These are phyloP conservation scores for Ulmus americana DNA, from an alignment of 331 rosid species.

Conservation along the genomic window DNA sequence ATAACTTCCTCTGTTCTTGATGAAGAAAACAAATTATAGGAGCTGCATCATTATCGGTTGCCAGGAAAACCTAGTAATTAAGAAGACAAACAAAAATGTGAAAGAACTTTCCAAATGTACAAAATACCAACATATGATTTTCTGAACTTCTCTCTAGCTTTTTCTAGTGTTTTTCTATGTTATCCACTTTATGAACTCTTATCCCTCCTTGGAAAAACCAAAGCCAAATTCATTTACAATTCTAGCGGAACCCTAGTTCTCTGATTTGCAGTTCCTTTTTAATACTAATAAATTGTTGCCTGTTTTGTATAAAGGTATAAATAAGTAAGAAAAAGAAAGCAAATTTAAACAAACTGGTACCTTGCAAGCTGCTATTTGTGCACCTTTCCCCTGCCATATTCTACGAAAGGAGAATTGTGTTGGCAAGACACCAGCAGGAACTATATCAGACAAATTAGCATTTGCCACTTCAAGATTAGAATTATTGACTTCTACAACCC, in stretches of 20 bases:
- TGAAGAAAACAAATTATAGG: conserved; percentile 87
- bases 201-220: too few species aligned
- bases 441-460: conserved; percentile 38
- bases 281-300: too few species aligned
- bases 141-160: not conserved
- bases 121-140: not conserved
- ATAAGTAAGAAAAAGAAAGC: not conserved
- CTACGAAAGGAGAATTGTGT: conserved; percentile 62
- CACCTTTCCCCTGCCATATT: conserved; percentile 99
- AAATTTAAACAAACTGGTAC: conserved; percentile 29
- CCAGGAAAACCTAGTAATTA: conserved; percentile 58
- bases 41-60: conserved; percentile 72
- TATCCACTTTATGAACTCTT: too few species aligned
- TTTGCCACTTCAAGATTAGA: conserved; percentile 49
- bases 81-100: conserved; percentile 16
- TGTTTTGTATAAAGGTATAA: too few species aligned
- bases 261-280: not conserved
- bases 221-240: too few species aligned
- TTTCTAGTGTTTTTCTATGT: not conserved
- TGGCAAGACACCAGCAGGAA: conserved; percentile 57
- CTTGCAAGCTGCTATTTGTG: conserved; percentile 82
- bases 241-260: not conserved
- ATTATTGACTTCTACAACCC: conserved; percentile 71
- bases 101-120: conserved; percentile 1
- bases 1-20: conserved; percentile 77